phyloP scores from a whole-genome alignment of 768 basidiomycete species.

The Suillus paluster region DNA sequence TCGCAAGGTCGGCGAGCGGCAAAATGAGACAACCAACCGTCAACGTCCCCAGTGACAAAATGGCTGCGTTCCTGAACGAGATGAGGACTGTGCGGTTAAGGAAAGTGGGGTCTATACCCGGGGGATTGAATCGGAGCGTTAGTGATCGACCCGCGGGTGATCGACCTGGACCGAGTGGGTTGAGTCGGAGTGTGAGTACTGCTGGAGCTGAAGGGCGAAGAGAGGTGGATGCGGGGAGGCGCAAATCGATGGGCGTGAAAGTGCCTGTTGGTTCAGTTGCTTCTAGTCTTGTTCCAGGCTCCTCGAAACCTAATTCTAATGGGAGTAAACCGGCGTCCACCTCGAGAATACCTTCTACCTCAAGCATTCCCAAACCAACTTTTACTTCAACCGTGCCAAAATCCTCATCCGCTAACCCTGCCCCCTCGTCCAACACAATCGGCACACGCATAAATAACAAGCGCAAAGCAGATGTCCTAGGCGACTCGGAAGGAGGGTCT shows the following conservation, averaged over 20 bases:
- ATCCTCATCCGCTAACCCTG: neutral
- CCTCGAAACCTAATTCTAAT: neutral
- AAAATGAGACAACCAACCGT: slow-evolving; percentile 63
- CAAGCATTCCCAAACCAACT: neutral
- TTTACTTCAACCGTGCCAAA: neutral
- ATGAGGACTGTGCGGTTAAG: slow-evolving; percentile 76
- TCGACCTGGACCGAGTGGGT: neutral
- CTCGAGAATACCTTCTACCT: neutral
- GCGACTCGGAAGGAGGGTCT: neutral
- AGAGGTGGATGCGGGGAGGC: slow-evolving; percentile 22
- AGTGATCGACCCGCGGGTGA: slow-evolving; percentile 11
- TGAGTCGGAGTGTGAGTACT: slow-evolving; percentile 9
- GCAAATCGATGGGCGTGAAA: slow-evolving; percentile 41
- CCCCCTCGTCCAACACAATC: neutral
- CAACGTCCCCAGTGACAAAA: slow-evolving; percentile 78
- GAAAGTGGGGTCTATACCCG: slow-evolving; percentile 50
- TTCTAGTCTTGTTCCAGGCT: neutral
- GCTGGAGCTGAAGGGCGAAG: neutral
- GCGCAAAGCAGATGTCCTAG: slow-evolving; percentile 1
- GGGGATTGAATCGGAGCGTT: slow-evolving; percentile 35
- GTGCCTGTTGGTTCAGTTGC: neutral
- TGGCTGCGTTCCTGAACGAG: slow-evolving; percentile 81
- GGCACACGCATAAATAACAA: neutral
- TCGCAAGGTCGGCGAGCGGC: slow-evolving; percentile 21
- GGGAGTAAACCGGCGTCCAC: neutral